Conservation (phyloP, 1,139 yeast genomes). For the Diutina pseudorugosa region DNA sequence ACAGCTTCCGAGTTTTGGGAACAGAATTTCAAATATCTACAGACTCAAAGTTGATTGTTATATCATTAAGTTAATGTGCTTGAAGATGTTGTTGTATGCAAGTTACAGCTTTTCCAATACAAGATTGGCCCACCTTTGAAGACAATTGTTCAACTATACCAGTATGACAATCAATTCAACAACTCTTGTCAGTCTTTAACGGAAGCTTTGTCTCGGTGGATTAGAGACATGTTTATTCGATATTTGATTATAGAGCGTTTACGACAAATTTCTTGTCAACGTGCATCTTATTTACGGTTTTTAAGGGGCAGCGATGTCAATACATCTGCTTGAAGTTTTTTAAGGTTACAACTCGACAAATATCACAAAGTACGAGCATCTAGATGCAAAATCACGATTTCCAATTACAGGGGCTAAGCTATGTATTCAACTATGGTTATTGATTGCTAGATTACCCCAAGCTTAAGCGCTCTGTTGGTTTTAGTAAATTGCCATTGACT, state of each 20-base stretch:
- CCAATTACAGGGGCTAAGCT: constrained; percentile 16
- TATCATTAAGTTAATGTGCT: no score
- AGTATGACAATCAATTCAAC: no score
- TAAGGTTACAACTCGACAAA: constrained; percentile 59
- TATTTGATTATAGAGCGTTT: constrained; percentile 64
- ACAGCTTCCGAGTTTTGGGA: no score
- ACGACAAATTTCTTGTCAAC: constrained; percentile 64
- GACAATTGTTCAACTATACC: no score
- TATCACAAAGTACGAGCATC: constrained; percentile 68
- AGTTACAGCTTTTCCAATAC: no score
- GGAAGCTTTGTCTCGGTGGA: no score
- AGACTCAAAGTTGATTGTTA: no score
- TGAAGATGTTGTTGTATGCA: no score
- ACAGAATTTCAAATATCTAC: no score
- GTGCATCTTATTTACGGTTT: constrained; percentile 53
- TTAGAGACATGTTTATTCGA: constrained; percentile 60
- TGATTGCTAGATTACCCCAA: constrained; percentile 23
- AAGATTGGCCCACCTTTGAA: no score
- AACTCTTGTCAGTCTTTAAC: no score
- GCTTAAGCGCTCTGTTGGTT: constrained; percentile 19
- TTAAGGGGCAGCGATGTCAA: constrained; percentile 83
- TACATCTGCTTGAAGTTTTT: constrained; percentile 58
- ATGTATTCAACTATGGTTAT: constrained; percentile 21
- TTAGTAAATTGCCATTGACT: constrained; percentile 22
- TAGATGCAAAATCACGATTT: constrained; percentile 17